These are phyloP conservation scores for Rhodotorula diobovata DNA, from an alignment of 768 basidiomycete genomes.

Conservation along the genomic window DNA sequence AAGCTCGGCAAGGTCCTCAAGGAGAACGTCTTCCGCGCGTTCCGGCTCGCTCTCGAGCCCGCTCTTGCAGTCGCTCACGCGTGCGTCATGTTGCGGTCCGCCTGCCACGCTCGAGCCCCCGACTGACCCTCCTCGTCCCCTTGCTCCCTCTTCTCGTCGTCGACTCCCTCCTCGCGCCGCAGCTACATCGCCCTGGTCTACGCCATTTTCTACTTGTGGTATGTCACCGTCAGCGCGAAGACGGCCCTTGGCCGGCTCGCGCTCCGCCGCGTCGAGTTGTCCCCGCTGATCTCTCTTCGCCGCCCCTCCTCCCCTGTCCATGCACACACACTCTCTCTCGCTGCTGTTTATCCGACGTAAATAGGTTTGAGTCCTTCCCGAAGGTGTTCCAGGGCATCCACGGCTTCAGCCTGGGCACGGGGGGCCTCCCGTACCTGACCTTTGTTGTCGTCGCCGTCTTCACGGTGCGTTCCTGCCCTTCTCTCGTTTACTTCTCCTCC, in stretches of 20 bases:
- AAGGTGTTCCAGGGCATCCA: conserved; percentile 44
- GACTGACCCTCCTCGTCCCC: too few relatives aligned
- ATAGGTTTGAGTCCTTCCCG: conserved; percentile 47
- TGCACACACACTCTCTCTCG: too few relatives aligned
- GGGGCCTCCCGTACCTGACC: conserved; percentile 42
- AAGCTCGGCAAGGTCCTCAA: background rate
- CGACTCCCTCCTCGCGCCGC: too few relatives aligned
- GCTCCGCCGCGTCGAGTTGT: too few relatives aligned
- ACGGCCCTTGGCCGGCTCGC: too few relatives aligned
- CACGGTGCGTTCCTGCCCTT: conserved; percentile 4
- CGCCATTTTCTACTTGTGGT: conserved; percentile 29
- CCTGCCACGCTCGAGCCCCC: too few relatives aligned
- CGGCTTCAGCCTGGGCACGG: conserved; percentile 38
- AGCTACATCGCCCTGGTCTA: conserved; percentile 42
- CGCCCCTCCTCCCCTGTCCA: too few relatives aligned
- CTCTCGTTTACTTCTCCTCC: too few relatives aligned
- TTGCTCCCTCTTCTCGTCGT: too few relatives aligned
- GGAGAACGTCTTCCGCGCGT: conserved; percentile 42
- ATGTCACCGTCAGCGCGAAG: conserved; percentile 46
- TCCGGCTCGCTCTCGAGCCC: conserved; percentile 45
- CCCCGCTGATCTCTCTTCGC: too few relatives aligned
- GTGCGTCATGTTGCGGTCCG: too few relatives aligned
- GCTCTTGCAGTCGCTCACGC: conserved; percentile 45
- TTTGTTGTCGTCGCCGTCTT: conserved; percentile 40
- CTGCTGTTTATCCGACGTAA: too few relatives aligned